These are phyloP conservation scores for Ceratocystis destructans DNA, from an alignment of 2,329 filamentous ascomycete species.

Conservation along the genomic window DNA sequence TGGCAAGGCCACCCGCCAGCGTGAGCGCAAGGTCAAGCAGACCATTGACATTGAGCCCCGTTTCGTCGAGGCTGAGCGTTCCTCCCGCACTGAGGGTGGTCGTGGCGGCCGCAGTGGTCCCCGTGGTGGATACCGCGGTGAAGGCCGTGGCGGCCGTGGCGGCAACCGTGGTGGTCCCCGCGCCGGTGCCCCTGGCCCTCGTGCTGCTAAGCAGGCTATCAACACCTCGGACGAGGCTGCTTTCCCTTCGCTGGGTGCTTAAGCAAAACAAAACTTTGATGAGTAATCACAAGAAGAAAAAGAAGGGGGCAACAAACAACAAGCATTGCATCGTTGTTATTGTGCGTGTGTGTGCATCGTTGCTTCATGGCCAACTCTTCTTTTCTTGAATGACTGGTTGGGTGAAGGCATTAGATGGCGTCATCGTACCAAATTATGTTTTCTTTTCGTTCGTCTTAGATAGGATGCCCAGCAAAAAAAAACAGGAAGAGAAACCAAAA, in stretches of 20 bases:
- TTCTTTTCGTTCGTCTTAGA: constrained; percentile 3
- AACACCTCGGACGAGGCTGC: constrained; percentile 45
- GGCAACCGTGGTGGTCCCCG: constrained; percentile 35
- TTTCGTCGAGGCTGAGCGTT: constrained; percentile 56
- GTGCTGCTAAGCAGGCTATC: constrained; percentile 26
- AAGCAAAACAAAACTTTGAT: constrained; percentile 28
- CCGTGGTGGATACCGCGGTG: constrained; percentile 35
- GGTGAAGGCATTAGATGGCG: not conserved
- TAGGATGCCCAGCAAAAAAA: constrained; percentile 8
- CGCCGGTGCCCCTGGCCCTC: constrained; percentile 27
- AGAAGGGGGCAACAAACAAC: not conserved
- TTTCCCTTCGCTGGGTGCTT: constrained; percentile 48
- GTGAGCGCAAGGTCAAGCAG: constrained; percentile 85
- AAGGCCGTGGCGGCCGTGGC: constrained; percentile 34
- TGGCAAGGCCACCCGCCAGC: constrained; percentile 72
- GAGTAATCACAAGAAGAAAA: not conserved
- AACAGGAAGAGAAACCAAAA: constrained; percentile 17
- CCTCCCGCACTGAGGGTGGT: constrained; percentile 35
- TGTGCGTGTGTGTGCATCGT: constrained; percentile 2
- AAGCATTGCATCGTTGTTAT: not conserved
- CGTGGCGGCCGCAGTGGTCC: constrained; percentile 39
- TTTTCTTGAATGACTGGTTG: not conserved
- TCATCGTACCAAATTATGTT: constrained; percentile 1
- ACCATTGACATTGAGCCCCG: constrained; percentile 77
- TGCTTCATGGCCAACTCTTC: not conserved